Percentiles rank a stretch among this genome's conserved stretches.
These are phyloP conservation scores for Neonectria neomacrospora DNA, from an alignment of 2,329 filamentous ascomycete species.

Conservation along the genomic window DNA sequence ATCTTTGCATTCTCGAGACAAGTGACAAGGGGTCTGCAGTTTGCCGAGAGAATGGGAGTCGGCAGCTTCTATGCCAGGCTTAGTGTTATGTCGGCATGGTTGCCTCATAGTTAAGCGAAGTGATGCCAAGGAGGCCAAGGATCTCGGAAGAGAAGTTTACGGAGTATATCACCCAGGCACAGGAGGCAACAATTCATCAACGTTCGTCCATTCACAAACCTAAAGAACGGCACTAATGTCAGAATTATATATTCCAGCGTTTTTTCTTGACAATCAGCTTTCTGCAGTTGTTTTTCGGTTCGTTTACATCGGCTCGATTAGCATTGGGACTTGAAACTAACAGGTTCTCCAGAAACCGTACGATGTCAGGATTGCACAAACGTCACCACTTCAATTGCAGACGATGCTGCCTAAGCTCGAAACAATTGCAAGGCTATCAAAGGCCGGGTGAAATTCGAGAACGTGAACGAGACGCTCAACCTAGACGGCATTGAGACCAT, in stretches of 20 bases:
- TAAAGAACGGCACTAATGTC: no score
- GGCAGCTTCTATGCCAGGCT: not conserved
- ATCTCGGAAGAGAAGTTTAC: not conserved
- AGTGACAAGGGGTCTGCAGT: not conserved
- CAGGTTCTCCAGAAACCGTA: not conserved
- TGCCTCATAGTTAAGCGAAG: not conserved
- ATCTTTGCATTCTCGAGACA: not conserved
- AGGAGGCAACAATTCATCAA: not conserved
- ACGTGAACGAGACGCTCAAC: slow-evolving; percentile 6
- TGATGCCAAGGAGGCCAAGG: not conserved
- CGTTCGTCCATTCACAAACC: no score
- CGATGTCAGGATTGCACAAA: not conserved
- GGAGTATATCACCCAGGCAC: not conserved
- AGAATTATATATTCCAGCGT: not conserved
- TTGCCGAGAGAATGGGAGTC: not conserved
- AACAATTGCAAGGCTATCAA: slow-evolving; percentile 15
- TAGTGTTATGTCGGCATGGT: not conserved
- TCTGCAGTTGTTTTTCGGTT: not conserved
- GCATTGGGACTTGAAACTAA: not conserved
- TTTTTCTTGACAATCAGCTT: not conserved
- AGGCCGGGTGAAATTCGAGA: not conserved
- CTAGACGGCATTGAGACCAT: slow-evolving; percentile 18
- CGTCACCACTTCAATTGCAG: slow-evolving; percentile 8
- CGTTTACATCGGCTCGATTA: no score
- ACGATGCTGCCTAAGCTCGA: slow-evolving; percentile 12